Percentiles rank a stretch among this genome's conserved stretches.
These are phyloP conservation scores for Harringtonia aguacate DNA, from an alignment of 2,329 filamentous ascomycete genomes.

Conservation along the genomic window DNA sequence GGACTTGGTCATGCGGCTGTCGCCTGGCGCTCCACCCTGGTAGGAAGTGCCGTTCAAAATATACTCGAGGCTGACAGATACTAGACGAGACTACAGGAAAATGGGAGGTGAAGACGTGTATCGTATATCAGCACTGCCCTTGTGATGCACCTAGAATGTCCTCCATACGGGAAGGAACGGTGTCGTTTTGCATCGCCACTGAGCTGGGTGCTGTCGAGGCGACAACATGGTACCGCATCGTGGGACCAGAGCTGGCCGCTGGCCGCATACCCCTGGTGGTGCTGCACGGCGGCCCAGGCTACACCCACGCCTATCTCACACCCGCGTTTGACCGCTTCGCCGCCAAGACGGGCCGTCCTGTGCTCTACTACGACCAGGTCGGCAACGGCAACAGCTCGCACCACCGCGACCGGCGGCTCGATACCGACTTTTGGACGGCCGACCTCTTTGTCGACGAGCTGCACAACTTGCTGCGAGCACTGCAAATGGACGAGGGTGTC, in stretches of 20 bases:
- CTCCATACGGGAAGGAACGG: too few relatives aligned
- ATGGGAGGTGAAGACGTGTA: too few relatives aligned
- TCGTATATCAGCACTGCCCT: too few relatives aligned
- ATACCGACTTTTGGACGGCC: slow-evolving; percentile 31
- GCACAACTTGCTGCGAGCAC: slow-evolving; percentile 30
- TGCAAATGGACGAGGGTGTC: slow-evolving; percentile 20
- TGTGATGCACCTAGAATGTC: too few relatives aligned
- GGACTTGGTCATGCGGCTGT: too few relatives aligned
- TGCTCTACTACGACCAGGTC: slow-evolving; percentile 44
- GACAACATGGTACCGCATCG: too few relatives aligned
- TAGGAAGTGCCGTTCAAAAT: too few relatives aligned
- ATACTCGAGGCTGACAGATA: too few relatives aligned
- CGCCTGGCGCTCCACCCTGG: too few relatives aligned
- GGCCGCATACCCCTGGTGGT: slow-evolving; percentile 6
- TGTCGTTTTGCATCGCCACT: too few relatives aligned
- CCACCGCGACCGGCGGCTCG: slow-evolving; percentile 29
- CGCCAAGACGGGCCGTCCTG: slow-evolving; percentile 20
- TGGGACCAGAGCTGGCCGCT: background rate
- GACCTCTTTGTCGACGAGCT: slow-evolving; percentile 38
- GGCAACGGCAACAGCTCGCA: slow-evolving; percentile 38
- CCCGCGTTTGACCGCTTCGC: slow-evolving; percentile 21
- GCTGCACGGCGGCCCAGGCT: slow-evolving; percentile 34
- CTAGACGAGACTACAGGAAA: too few relatives aligned
- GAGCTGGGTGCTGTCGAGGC: too few relatives aligned
- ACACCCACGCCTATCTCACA: slow-evolving; percentile 30